phyloP scores from a whole-genome alignment of 2,329 filamentous ascomycete species.

The Cucurbitaria berberidis region DNA sequence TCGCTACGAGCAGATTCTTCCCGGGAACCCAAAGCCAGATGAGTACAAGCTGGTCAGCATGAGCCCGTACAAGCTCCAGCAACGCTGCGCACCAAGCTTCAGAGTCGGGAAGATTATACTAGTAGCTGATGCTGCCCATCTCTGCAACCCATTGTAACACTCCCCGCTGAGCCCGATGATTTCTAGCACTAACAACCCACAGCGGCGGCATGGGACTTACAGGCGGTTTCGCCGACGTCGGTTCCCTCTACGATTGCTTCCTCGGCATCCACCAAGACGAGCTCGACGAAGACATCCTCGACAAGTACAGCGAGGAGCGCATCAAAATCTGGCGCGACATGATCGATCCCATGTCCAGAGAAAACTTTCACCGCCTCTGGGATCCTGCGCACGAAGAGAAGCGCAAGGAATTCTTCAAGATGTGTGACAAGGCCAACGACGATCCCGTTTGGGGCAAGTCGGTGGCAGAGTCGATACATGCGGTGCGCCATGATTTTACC shows the following conservation, averaged over 20 bases:
- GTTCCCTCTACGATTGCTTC: conserved; percentile 66
- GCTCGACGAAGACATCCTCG: conserved; percentile 44
- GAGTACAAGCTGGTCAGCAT: conserved; percentile 65
- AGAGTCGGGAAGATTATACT: conserved; percentile 64
- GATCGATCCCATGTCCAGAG: conserved; percentile 47
- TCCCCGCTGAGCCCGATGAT: not conserved
- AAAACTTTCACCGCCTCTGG: conserved; percentile 50
- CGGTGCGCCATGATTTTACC: conserved; percentile 43
- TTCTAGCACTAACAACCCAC: conserved; percentile 5
- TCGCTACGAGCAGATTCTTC: conserved; percentile 65
- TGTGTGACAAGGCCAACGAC: conserved; percentile 37
- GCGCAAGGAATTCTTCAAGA: conserved; percentile 42
- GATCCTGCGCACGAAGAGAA: conserved; percentile 34
- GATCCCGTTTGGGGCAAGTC: conserved; percentile 39
- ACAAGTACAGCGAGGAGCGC: conserved; percentile 43
- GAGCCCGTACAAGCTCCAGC: conserved; percentile 67
- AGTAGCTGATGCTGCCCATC: conserved; percentile 67
- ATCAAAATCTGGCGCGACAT: conserved; percentile 45
- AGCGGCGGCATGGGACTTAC: conserved; percentile 67
- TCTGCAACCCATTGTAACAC: conserved; percentile 58
- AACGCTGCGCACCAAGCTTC: conserved; percentile 64
- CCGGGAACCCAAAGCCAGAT: conserved; percentile 63
- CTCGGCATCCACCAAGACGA: conserved; percentile 43
- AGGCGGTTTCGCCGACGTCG: conserved; percentile 68
- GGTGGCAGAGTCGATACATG: conserved; percentile 33